phyloP scores from a whole-genome alignment of 2,329 filamentous ascomycete species.

The Aspergillus vadensis region DNA sequence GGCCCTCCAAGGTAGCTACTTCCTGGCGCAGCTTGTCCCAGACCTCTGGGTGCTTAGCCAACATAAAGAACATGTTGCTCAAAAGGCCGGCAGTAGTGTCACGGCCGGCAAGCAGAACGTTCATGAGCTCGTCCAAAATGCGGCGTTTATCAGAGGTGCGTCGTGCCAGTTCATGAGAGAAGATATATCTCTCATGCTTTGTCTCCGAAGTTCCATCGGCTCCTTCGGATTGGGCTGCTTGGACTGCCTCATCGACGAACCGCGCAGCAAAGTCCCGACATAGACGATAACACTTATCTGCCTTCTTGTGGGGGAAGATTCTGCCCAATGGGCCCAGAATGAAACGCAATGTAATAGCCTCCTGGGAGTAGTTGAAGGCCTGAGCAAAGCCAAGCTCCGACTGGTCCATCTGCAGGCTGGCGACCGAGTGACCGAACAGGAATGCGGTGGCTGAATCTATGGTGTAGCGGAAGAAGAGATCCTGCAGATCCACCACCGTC shows the following conservation, averaged over 20 bases:
- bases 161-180: slow-evolving; percentile 59
- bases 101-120: slow-evolving; percentile 41
- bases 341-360: slow-evolving; percentile 29
- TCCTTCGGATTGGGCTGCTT: slow-evolving; percentile 18
- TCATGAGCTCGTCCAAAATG: slow-evolving; percentile 52
- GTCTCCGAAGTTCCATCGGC: too few relatives aligned
- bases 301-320: slow-evolving; percentile 17
- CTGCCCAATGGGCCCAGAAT: slow-evolving; percentile 31
- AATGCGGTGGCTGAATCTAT: slow-evolving; percentile 70
- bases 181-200: slow-evolving; percentile 49
- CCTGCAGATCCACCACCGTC: slow-evolving; percentile 4
- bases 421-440: slow-evolving; percentile 62
- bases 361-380: slow-evolving; percentile 37
- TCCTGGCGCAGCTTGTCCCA: slow-evolving; percentile 26
- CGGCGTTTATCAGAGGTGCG: slow-evolving; percentile 48
- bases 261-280: slow-evolving; percentile 5
- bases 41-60: slow-evolving; percentile 31
- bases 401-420: slow-evolving; percentile 39
- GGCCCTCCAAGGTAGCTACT: slow-evolving; percentile 16
- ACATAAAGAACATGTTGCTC: slow-evolving; percentile 35
- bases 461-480: slow-evolving; percentile 3
- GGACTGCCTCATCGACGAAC: slow-evolving; percentile 21
- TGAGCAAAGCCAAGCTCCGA: slow-evolving; percentile 32
- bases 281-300: slow-evolving; percentile 19
- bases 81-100: slow-evolving; percentile 43